Evolutionary conservation across 805 yeast genomes (phyloP), one percentile per base, ranked within the genome.

Genomic region (Starmerella sirachaensis): DNA sequence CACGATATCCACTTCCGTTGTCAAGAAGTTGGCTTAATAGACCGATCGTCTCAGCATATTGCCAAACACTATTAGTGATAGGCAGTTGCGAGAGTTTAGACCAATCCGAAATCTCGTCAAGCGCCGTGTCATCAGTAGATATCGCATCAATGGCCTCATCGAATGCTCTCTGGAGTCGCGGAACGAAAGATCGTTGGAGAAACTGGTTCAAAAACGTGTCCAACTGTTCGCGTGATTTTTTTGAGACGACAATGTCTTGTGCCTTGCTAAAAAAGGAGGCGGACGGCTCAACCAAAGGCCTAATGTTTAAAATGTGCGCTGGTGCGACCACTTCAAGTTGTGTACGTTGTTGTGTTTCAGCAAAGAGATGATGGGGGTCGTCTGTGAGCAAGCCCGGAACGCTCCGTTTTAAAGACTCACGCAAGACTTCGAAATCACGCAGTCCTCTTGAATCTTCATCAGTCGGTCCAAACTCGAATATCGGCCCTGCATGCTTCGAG

Each of bases 231-330:
- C 37, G 19, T 8, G 49, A 46, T 6, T 51, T 66, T n/a, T 69
- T 55, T 7, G 49, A 43, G 5, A 50, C 66, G 9, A 69, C 55
- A 4, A 67, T 51, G 2, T 65, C 49, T 9, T 65, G 60, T 1
- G 80, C 61, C 1, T 81, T 75, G 31, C 80, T 76, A 18, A 74
- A 63, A 51, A 82, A 83, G 10, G 74, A 60, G 33, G 83, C 64
- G 26, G 83, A 73, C 26, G 81, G 76, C 40, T 80, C 94, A 33
- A 83, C 58, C 12, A 85, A 69, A 5, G 80, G 68, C 46, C 86
- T 69, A 78, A 86, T 82, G 50, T 85, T 83, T 58, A 79, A 75
- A 12, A 84, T 68, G 51, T 74, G 75, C 2, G 83, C 74, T 0
- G 45, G 64, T 46, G 45, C 56, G 45, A 18, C 54, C 2, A 47